Evolutionary conservation across 805 yeast species (phyloP).

Genomic region (Cyberlindnera suaveolens): DNA sequence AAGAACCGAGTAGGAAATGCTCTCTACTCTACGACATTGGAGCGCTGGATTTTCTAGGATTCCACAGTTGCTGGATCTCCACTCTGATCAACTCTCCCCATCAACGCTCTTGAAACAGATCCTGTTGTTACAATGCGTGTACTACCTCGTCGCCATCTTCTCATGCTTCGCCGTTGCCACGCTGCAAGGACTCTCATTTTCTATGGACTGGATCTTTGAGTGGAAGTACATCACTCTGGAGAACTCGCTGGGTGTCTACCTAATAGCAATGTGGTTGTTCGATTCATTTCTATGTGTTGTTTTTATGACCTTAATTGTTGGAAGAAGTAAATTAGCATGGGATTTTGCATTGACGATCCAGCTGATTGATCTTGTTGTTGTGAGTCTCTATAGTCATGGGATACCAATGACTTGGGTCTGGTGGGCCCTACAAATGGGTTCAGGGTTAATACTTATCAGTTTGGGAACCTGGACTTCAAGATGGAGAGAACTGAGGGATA

Average conservation of each 20-base stretch:
- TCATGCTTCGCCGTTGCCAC: constrained; percentile 60
- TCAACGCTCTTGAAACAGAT: constrained; percentile 63
- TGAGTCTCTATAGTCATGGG: constrained; percentile 54
- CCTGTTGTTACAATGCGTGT: constrained; percentile 66
- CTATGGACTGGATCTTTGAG: constrained; percentile 66
- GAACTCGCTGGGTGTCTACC: constrained; percentile 73
- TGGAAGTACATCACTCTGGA: constrained; percentile 72
- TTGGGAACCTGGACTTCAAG: constrained; percentile 87
- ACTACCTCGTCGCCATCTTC: constrained; percentile 66
- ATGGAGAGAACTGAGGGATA: constrained; percentile 85
- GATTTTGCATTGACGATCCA: constrained; percentile 95
- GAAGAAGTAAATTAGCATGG: constrained; percentile 90
- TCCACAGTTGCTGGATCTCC: constrained; percentile 13
- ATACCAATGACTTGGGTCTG: constrained; percentile 72
- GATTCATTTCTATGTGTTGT: constrained; percentile 79
- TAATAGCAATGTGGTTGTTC: constrained; percentile 72
- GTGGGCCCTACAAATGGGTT: constrained; percentile 76
- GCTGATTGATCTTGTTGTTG: constrained; percentile 65
- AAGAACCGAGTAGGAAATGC: not conserved
- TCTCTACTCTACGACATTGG: constrained; percentile 7
- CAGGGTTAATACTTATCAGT: constrained; percentile 63
- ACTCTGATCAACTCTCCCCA: constrained; percentile 46
- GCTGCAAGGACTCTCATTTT: constrained; percentile 65
- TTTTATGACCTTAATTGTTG: constrained; percentile 81
- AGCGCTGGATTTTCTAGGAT: constrained; percentile 11